Evolutionary conservation across 495 filamentous ascomycete genomes (phyloP), one percentile per base, ranked within the genome.

Genomic region (Trichoderma reesei): DNA sequence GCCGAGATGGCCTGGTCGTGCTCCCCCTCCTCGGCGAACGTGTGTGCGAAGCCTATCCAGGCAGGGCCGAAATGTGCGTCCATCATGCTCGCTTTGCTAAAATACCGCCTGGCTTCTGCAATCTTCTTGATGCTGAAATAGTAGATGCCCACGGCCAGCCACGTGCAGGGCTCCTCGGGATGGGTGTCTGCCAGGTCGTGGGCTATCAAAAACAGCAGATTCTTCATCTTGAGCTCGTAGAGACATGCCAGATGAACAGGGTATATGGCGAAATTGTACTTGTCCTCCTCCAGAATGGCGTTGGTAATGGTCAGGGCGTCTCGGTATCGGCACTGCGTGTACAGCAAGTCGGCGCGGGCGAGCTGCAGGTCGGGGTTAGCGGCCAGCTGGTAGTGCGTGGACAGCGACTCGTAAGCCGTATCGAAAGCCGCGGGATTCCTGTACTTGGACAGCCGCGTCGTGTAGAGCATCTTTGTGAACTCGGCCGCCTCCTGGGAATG

Each of bases 31-130:
- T 93, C 93, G n/a, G 94, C 95, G 72, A 99, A 99, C 0, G 95
- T 99, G 77, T 99, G 94, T 31, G 94, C 94, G 75, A 99, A 99
- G 9, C 94, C 94, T 65, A 99, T 98, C 94, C 94, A 99, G 44
- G 94, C 94, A 5, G 95, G 90, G 5, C 94, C 95, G 68, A 96
- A 98, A 76, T 98, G 94, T 37, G 94, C 90, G 71, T 99, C 92
- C 84, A 99, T 90, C 82, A 96, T 88, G 67, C 88, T 92, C 13
- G 94, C 89, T 79, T 99, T 99, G 65, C 89, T 93, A 75, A 99
- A 99, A 78, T 91, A 98, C 14, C 92, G 87, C 1, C 94, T 86
- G 4, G 94, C 91, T 74, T 99, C 94, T 18, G 93, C 88, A 62
- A 99, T 90, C 66, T 92, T 94, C 42, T 85, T 83, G 41, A 90